phyloP scores from a whole-genome alignment of 2,329 filamentous ascomycete genomes.

The Cladophialophora bantiana region DNA sequence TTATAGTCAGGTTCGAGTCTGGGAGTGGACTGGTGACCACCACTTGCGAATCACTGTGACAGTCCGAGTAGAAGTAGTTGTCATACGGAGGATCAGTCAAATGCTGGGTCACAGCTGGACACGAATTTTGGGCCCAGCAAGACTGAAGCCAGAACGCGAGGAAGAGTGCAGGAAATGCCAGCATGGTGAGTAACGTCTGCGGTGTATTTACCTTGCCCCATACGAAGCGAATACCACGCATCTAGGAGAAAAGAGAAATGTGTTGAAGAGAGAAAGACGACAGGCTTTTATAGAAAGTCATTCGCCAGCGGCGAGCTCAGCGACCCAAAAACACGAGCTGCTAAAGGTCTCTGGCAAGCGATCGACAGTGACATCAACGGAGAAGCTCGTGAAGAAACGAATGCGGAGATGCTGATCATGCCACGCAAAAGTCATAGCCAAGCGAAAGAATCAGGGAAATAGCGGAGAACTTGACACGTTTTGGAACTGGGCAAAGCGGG shows the following conservation, averaged over 20 bases:
- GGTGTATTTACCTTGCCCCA: neutral
- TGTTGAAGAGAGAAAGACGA: neutral
- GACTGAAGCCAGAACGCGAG: slow-evolving; percentile 36
- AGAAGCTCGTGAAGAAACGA: neutral
- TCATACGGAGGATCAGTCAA: slow-evolving; percentile 66
- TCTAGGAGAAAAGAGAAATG: neutral
- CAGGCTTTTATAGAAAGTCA: slow-evolving; percentile 16
- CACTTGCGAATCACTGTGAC: slow-evolving; percentile 65
- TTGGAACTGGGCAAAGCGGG: neutral
- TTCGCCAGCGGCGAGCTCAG: slow-evolving; percentile 2
- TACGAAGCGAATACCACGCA: neutral
- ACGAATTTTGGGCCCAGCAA: slow-evolving; percentile 38
- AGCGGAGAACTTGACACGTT: slow-evolving; percentile 1
- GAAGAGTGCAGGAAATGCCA: slow-evolving; percentile 28
- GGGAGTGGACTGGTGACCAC: slow-evolving; percentile 65
- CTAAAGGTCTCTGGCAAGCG: neutral
- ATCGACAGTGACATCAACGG: slow-evolving; percentile 31
- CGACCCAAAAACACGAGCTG: neutral
- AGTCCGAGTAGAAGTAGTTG: slow-evolving; percentile 72
- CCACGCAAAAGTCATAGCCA: slow-evolving; percentile 23
- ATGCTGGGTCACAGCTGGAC: slow-evolving; percentile 49
- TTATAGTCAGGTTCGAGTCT: slow-evolving; percentile 61
- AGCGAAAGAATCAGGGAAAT: slow-evolving; percentile 23
- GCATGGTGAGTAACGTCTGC: slow-evolving; percentile 35
- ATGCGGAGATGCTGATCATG: slow-evolving; percentile 28